Percentiles rank a stretch among this genome's conserved stretches.
phyloP scores from a whole-genome alignment of 2,329 filamentous ascomycete genomes.

The Scorias spongiosa region DNA sequence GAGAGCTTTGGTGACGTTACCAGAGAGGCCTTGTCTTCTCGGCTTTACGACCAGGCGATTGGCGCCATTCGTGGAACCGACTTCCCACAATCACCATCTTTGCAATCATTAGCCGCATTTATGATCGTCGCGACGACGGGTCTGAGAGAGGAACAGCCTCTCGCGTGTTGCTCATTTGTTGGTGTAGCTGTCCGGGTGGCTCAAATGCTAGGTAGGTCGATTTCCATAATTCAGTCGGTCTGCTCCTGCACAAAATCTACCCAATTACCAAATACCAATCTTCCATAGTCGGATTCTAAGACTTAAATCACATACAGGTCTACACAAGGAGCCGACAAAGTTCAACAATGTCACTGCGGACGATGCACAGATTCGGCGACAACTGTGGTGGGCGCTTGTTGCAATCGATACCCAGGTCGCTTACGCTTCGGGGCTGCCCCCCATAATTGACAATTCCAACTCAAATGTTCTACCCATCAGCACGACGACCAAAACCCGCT shows the following conservation, averaged over 20 bases:
- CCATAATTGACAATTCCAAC: conserved; percentile 29
- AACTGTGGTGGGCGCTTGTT: conserved; percentile 35
- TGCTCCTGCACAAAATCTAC: not conserved
- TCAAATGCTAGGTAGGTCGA: conserved; percentile 26
- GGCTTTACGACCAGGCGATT: conserved; percentile 9
- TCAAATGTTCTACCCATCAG: conserved; percentile 33
- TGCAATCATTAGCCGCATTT: conserved; percentile 31
- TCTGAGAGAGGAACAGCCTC: conserved; percentile 32
- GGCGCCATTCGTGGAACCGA: conserved; percentile 9
- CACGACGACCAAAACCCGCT: conserved; percentile 25
- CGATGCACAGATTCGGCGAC: conserved; percentile 30
- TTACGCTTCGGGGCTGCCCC: conserved; percentile 32
- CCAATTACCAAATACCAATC: too few species aligned
- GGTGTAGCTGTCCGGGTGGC: conserved; percentile 32
- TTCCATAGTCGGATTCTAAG: too few species aligned
- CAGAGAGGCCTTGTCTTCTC: conserved; percentile 8
- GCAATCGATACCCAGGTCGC: conserved; percentile 35
- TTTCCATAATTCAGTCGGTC: not conserved
- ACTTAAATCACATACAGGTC: conserved; percentile 7
- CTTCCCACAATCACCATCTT: conserved; percentile 30
- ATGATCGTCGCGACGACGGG: conserved; percentile 22
- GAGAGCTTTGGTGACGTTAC: conserved; percentile 9
- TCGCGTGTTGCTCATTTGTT: conserved; percentile 33
- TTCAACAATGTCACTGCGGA: conserved; percentile 28
- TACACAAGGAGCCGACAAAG: conserved; percentile 33